Evolutionary conservation across 495 filamentous ascomycete genomes (phyloP).

Genomic region (Cairneyella variabilis): DNA sequence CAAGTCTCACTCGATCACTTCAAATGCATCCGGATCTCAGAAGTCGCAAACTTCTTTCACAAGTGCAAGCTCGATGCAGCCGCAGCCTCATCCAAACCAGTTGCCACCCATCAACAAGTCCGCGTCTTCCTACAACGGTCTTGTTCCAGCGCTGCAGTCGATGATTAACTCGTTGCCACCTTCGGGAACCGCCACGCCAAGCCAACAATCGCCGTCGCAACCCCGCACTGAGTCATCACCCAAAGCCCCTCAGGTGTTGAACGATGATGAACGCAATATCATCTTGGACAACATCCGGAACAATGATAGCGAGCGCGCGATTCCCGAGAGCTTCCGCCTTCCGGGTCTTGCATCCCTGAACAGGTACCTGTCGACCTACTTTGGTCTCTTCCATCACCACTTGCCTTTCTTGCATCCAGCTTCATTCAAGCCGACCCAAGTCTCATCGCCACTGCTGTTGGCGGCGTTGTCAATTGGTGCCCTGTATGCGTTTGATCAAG

Average conservation of each 20-base stretch:
- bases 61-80: slow-evolving; percentile 46
- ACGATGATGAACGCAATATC: slow-evolving; percentile 75
- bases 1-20: slow-evolving; percentile 65
- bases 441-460: slow-evolving; percentile 77
- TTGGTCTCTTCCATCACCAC: slow-evolving; percentile 95
- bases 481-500: slow-evolving; percentile 94
- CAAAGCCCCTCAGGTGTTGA: slow-evolving; percentile 61
- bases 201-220: slow-evolving; percentile 64
- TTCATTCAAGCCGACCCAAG: slow-evolving; percentile 76
- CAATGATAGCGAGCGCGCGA: slow-evolving; percentile 73
- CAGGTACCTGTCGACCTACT: slow-evolving; percentile 90
- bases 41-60: slow-evolving; percentile 61
- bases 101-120: slow-evolving; percentile 66
- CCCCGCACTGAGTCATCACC: slow-evolving; percentile 42
- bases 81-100: slow-evolving; percentile 53
- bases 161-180: slow-evolving; percentile 65
- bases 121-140: slow-evolving; percentile 51
- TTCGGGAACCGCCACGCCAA: slow-evolving; percentile 72
- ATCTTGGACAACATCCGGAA: slow-evolving; percentile 81
- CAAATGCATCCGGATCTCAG: slow-evolving; percentile 57
- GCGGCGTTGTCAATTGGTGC: slow-evolving; percentile 95
- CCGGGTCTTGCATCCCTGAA: slow-evolving; percentile 76
- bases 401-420: slow-evolving; percentile 93
- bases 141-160: slow-evolving; percentile 60
- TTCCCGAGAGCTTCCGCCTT: slow-evolving; percentile 84